A percentile compares a stretch with the other conserved stretches of the same genome.
These are phyloP conservation scores for Heterobasidion annosum DNA, from an alignment of 1,284 basidiomycete genomes.

Conservation along the genomic window DNA sequence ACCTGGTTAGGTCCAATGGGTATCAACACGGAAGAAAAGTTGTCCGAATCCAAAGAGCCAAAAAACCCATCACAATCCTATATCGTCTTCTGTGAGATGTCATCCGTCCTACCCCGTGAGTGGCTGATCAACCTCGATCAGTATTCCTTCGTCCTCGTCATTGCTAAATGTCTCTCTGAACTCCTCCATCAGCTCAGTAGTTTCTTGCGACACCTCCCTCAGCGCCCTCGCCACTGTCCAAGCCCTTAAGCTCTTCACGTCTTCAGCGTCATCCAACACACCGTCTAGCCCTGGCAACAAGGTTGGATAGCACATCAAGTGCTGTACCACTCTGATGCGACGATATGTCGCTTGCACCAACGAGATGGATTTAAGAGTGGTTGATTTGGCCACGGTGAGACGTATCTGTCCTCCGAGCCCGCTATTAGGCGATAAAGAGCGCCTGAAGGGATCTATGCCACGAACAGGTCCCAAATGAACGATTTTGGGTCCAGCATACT, in stretches of 20 bases:
- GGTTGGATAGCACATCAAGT: conserved; percentile 48
- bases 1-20: too few species aligned
- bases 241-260: conserved; percentile 20
- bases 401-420: conserved; percentile 1
- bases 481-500: conserved; percentile 36
- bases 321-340: conserved; percentile 53
- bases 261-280: conserved; percentile 16
- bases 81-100: too few species aligned
- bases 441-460: conserved; percentile 17
- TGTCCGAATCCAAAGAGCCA: too few species aligned
- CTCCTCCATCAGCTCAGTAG: conserved; percentile 46
- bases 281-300: conserved; percentile 35
- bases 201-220: conserved; percentile 42
- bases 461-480: conserved; percentile 53
- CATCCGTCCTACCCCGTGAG: not conserved
- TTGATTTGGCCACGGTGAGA: conserved; percentile 6
- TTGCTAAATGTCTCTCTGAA: conserved; percentile 33
- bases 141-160: not conserved
- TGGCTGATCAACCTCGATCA: not conserved
- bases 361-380: conserved; percentile 34
- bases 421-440: not conserved
- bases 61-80: too few species aligned
- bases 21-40: too few species aligned
- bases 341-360: conserved; percentile 48
- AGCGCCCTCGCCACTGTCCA: conserved; percentile 52